A percentile compares a stretch with the other conserved stretches of the same genome.
These are phyloP conservation scores for Dryas alaskensis DNA, from an alignment of 306 rosid genomes.

Conservation along the genomic window DNA sequence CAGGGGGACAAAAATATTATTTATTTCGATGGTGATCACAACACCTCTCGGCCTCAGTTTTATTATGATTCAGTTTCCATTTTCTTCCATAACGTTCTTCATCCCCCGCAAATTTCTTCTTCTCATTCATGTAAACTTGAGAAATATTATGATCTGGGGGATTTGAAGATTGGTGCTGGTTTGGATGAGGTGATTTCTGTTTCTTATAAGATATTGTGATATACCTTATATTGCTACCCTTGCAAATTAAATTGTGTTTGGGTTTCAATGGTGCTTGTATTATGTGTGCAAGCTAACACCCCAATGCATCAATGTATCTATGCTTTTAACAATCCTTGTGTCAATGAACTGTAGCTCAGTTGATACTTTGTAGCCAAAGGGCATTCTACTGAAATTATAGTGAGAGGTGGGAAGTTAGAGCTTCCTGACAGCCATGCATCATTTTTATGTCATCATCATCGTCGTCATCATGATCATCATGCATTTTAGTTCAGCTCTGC, in stretches of 20 bases:
- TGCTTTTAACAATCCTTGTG: neutral
- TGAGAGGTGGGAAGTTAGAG: neutral
- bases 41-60: constrained; percentile 92
- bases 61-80: constrained; percentile 80
- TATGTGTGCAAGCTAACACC: neutral
- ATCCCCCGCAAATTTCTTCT: constrained; percentile 65
- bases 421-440: neutral
- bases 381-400: neutral
- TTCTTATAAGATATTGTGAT: neutral
- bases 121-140: constrained; percentile 55
- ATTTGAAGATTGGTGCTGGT: constrained; percentile 60
- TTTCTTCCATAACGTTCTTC: constrained; percentile 88
- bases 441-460: neutral
- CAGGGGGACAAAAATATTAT: constrained; percentile 88
- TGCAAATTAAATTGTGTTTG: neutral
- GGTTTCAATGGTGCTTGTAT: neutral
- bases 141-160: constrained; percentile 68
- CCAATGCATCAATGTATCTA: neutral
- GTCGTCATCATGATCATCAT: neutral
- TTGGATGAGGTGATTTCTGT: constrained; percentile 62
- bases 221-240: neutral
- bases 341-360: neutral
- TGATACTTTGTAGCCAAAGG: neutral
- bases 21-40: constrained; percentile 92
- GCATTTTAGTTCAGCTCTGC: neutral